Percentiles rank a stretch among this genome's conserved stretches.
These are phyloP conservation scores for Sarcodon aspratus DNA, from an alignment of 768 basidiomycete species.

Conservation along the genomic window DNA sequence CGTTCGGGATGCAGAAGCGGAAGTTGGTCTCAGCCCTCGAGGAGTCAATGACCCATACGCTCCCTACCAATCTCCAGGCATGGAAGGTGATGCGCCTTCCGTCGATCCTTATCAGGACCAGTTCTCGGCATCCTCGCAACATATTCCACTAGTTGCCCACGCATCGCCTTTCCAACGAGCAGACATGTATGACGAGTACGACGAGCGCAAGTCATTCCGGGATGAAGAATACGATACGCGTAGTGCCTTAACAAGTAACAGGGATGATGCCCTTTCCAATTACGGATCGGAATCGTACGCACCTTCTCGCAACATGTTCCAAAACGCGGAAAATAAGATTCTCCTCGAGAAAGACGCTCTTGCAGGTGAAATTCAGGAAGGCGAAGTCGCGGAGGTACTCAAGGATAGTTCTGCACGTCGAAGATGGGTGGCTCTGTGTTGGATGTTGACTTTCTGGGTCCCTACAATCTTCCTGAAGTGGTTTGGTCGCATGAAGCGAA, in stretches of 20 bases:
- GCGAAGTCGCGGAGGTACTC: slow-evolving; percentile 80
- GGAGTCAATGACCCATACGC: slow-evolving; percentile 61
- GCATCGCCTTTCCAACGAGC: slow-evolving; percentile 76
- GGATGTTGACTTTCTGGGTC: slow-evolving; percentile 88
- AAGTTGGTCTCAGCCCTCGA: slow-evolving; percentile 52
- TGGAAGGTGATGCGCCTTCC: slow-evolving; percentile 32
- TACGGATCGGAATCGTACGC: slow-evolving; percentile 91
- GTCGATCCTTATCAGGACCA: slow-evolving; percentile 35
- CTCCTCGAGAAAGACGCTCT: slow-evolving; percentile 73
- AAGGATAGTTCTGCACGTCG: slow-evolving; percentile 74
- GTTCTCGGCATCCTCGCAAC: slow-evolving; percentile 40
- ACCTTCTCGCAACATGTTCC: slow-evolving; percentile 94
- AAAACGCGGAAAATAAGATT: slow-evolving; percentile 63
- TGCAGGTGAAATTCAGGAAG: slow-evolving; percentile 77
- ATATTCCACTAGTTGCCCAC: slow-evolving; percentile 74
- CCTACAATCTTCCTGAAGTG: slow-evolving; percentile 59
- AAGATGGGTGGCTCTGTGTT: slow-evolving; percentile 81
- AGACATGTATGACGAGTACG: slow-evolving; percentile 66
- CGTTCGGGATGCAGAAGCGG: slow-evolving; percentile 63
- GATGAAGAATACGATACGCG: slow-evolving; percentile 75
- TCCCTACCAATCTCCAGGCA: slow-evolving; percentile 52
- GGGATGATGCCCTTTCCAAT: slow-evolving; percentile 69
- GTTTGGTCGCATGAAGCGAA: slow-evolving; percentile 86
- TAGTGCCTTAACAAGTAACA: slow-evolving; percentile 66
- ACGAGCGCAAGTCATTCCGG: slow-evolving; percentile 60